phyloP scores from a whole-genome alignment of 1,284 basidiomycete species.

The Ceratobasidium sp. region DNA sequence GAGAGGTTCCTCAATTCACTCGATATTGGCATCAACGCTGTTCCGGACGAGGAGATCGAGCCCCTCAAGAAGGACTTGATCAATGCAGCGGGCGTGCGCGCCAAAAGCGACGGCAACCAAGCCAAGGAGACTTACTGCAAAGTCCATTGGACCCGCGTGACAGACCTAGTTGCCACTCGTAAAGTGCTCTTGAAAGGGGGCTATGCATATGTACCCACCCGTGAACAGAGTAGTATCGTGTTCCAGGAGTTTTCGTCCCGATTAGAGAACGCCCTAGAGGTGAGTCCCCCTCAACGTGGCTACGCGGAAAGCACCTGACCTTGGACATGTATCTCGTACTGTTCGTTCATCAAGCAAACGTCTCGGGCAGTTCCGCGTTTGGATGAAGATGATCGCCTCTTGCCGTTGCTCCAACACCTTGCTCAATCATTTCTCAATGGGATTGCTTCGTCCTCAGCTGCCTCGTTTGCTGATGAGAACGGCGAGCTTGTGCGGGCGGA shows the following conservation, averaged over 20 bases:
- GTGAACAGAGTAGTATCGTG: constrained; percentile 88
- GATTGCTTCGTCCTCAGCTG: constrained; percentile 75
- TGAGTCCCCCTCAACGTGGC: constrained; percentile 57
- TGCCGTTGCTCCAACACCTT: constrained; percentile 93
- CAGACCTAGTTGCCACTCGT: constrained; percentile 91
- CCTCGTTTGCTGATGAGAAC: constrained; percentile 60
- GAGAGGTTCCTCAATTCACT: constrained; percentile 80
- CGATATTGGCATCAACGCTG: constrained; percentile 84
- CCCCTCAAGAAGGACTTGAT: constrained; percentile 66
- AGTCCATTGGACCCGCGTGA: constrained; percentile 89
- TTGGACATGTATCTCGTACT: constrained; percentile 29
- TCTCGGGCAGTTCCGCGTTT: constrained; percentile 91
- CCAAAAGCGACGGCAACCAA: constrained; percentile 54
- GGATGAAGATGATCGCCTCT: constrained; percentile 93
- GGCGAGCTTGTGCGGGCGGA: constrained; percentile 86
- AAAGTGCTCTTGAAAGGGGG: constrained; percentile 84
- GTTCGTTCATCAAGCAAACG: constrained; percentile 66
- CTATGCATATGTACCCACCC: constrained; percentile 89
- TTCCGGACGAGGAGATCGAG: constrained; percentile 71
- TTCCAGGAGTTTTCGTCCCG: constrained; percentile 87
- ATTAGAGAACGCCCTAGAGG: constrained; percentile 85
- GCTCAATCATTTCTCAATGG: constrained; percentile 96
- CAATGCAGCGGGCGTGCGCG: constrained; percentile 57
- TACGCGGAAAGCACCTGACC: constrained; percentile 30
- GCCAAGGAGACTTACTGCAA: constrained; percentile 56